Base-by-base conservation (phyloP, 2,329 filamentous ascomycete genomes). In the Balansia obtecta region DNA sequence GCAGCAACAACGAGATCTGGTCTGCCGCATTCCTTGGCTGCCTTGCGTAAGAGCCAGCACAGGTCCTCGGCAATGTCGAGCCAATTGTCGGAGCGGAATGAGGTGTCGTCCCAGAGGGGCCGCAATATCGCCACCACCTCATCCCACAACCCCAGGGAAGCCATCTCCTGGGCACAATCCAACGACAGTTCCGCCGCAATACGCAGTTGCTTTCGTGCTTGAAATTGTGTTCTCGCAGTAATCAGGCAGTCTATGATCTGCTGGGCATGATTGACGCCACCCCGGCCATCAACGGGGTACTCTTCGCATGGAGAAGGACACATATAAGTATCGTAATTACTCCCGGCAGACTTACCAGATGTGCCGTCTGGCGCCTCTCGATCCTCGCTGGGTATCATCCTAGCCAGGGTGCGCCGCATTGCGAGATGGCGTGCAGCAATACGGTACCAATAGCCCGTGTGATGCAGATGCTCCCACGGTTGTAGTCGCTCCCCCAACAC, bases 381-480 rank as follows among this genome's bases (percentile, higher is more conserved):
- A 54, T 68, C 79, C 51, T 82, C 79, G 30, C 82, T 75, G 0
- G 81, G 74, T 52, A 85, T 82, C 18, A 68, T 66, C 22, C 68
- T 68, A 2, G 81, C 80, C 42, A 82, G 62, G 20, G 63, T 68
- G 40, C 77, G 72, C 9, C 82, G 74, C 15, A 72, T 67, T 3
- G 70, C 67, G 1, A 77, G 65, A 56, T 83, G 78, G n/a, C 72
- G 72, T 4, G 79, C 76, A 1, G 81, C 80, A 43, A 75, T 63
- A 13, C 77, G 75, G 56, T 80, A 81, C 79, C 82, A 85, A 59
- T 85, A 85, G 6, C 82, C 82, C 1, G 76, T 71, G 58, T 85
- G 82, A 54, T 85, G 82, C 7, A 85, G 68, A 38, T 75, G 61
- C 55, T 85, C 80, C 76, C 79, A 83, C 0, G 82, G 80, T 37